Percentiles rank a stretch among this genome's conserved stretches.
phyloP scores from a whole-genome alignment of 2,329 filamentous ascomycete species.

The Chaetomiaceae sp. region DNA sequence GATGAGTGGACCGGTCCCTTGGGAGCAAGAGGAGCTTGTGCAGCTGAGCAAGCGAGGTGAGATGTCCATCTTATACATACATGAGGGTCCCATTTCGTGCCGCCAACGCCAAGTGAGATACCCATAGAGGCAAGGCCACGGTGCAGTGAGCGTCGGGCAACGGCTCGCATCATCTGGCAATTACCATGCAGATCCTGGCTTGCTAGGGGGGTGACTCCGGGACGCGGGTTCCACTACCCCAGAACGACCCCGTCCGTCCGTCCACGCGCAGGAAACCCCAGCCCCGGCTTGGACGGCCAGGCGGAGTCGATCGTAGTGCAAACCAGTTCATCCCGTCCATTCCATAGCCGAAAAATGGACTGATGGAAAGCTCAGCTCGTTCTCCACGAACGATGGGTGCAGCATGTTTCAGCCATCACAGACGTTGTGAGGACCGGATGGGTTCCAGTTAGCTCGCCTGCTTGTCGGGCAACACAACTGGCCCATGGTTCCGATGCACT shows the following conservation, averaged over 20 bases:
- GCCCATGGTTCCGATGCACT: neutral
- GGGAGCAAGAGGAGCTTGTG: neutral
- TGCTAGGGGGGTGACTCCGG: neutral
- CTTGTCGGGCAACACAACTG: constrained; percentile 1
- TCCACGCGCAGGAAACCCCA: neutral
- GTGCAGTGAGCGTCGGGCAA: constrained; percentile 2
- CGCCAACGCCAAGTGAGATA: neutral
- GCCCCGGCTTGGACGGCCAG: neutral
- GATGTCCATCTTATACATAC: constrained; percentile 5
- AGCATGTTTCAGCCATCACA: constrained; percentile 4
- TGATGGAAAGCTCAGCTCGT: neutral
- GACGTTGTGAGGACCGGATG: neutral
- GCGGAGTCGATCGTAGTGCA: too few relatives aligned
- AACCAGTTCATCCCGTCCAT: neutral
- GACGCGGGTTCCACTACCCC: constrained; percentile 5
- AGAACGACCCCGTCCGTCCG: neutral
- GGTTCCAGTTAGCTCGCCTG: neutral
- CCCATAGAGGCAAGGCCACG: neutral
- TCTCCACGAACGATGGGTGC: neutral
- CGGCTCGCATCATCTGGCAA: constrained; percentile 17
- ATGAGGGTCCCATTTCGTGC: neutral
- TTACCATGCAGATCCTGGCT: constrained; percentile 21
- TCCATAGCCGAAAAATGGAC: neutral
- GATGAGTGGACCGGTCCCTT: too few relatives aligned
- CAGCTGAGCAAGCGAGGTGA: neutral